phyloP scores from a whole-genome alignment of 176 grass and related monocot species.

The Oropetium thomaeum region DNA sequence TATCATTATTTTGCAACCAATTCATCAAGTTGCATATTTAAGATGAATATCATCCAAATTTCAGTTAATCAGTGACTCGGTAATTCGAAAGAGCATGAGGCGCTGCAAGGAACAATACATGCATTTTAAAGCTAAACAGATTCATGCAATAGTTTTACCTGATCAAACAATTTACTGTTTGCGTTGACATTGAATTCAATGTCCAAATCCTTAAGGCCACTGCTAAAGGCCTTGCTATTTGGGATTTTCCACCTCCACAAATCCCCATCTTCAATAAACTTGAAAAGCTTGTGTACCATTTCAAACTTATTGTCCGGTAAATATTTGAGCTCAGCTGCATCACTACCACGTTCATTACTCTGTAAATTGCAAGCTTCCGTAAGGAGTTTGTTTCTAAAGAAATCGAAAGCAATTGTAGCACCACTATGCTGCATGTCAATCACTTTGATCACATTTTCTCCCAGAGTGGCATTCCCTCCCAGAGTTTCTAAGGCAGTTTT shows the following conservation, averaged over 20 bases:
- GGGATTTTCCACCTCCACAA: constrained; percentile 79
- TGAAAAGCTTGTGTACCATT: constrained; percentile 70
- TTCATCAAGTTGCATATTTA: neutral
- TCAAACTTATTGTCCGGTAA: constrained; percentile 57
- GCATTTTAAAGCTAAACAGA: neutral
- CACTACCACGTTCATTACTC: constrained; percentile 24
- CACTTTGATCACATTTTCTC: constrained; percentile 75
- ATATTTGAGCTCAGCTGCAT: constrained; percentile 28
- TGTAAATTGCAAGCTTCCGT: constrained; percentile 18
- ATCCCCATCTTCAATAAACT: constrained; percentile 89
- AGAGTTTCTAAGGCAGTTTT: constrained; percentile 83
- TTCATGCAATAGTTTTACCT: constrained; percentile 33
- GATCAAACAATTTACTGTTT: constrained; percentile 68
- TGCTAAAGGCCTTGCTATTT: constrained; percentile 82
- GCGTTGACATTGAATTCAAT: constrained; percentile 76
- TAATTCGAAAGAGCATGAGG: neutral
- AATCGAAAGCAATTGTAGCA: constrained; percentile 92
- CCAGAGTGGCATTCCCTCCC: constrained; percentile 38
- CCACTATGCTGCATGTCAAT: constrained; percentile 94
- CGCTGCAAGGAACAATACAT: neutral
- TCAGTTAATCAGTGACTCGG: neutral
- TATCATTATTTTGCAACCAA: neutral
- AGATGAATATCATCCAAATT: neutral
- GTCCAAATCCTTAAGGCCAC: constrained; percentile 77
- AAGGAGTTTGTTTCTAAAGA: constrained; percentile 68